Evolutionary conservation across 352 stramenopile genomes (phyloP).

Genomic region (Phytophthora capsici): DNA sequence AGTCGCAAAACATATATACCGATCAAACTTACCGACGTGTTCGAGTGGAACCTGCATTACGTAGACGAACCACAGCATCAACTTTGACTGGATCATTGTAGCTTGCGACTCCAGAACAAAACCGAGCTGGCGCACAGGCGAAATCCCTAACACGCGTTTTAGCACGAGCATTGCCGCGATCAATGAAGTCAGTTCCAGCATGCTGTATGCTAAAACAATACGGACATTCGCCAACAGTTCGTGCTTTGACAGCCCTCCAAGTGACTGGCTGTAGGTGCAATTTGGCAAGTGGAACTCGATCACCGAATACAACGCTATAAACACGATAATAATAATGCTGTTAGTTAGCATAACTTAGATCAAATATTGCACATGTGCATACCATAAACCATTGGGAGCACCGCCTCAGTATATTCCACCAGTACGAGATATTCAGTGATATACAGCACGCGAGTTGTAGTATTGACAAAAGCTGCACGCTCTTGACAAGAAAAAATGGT

Average conservation of each 20-base stretch:
- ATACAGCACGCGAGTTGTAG: conserved; percentile 34
- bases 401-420: conserved; percentile 44
- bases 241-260: not conserved
- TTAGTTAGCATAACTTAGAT: too few species aligned
- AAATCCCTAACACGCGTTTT: conserved; percentile 16
- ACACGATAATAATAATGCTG: not conserved
- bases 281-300: not conserved
- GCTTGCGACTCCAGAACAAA: conserved; percentile 35
- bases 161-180: conserved; percentile 17
- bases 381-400: conserved; percentile 44
- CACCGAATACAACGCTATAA: not conserved
- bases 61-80: conserved; percentile 30
- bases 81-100: conserved; percentile 33
- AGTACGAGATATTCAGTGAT: conserved; percentile 48
- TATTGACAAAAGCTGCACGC: conserved; percentile 30
- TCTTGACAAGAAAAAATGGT: conserved; percentile 16
- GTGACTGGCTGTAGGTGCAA: not conserved
- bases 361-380: not conserved
- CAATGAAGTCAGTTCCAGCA: conserved; percentile 17
- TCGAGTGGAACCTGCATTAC: conserved; percentile 18
- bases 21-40: conserved; percentile 13
- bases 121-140: conserved; percentile 25
- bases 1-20: too few species aligned
- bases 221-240: not conserved
- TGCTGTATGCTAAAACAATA: conserved; percentile 13